Evolutionary conservation across 2,329 filamentous ascomycete genomes (phyloP), one percentile per base, ranked within the genome.

Genomic region (Thelonectria olida): DNA sequence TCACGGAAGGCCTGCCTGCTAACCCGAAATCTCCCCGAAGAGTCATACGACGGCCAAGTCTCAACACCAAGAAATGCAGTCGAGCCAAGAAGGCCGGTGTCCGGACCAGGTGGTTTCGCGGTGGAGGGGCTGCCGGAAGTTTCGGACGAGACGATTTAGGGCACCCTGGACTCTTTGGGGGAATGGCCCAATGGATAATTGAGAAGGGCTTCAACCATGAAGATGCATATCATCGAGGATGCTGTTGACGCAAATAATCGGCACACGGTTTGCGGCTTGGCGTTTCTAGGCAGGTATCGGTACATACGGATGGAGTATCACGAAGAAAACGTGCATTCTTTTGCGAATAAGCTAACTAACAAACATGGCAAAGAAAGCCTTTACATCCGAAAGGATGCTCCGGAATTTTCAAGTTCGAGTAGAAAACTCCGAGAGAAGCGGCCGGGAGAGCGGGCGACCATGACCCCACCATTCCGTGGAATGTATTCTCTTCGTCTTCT

Each of bases 121-220:
- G 25, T 19, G 15, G 19, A 22, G 34, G 50, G 23, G 7, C 25
- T 47, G 20, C 38, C 58, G 58, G 62, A 62, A 52, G 42, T 54
- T 57, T 58, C 54, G 54, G 58, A 55, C 54, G 15, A 42, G n/a
- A 34, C 38, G 45, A 50, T 17, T 48, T 19, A 15, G 36, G 13
- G 19, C 27, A 34, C 27, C 27, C 39, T 44, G 27, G 36, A n/a
- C 39, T 36, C 10, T n/a, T 49, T 23, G 25, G 31, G 50, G 49
- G 39, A 41, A 53, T 31, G n/a, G 42, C 22, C 20, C 23, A 20
- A 60, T 56, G 52, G 28, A 63, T 61, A 41, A 56, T 38, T 59
- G 7, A 31, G 27, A 7, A 7, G 27, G 12, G 54, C 28, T 59
- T 44, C 38, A 22, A 6, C 34, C 38, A 31, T 10, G 49, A 31